Evolutionary conservation across 768 basidiomycete species (phyloP), one percentile per base, ranked within the genome.

Genomic region (Rhizopogon salebrosus): DNA sequence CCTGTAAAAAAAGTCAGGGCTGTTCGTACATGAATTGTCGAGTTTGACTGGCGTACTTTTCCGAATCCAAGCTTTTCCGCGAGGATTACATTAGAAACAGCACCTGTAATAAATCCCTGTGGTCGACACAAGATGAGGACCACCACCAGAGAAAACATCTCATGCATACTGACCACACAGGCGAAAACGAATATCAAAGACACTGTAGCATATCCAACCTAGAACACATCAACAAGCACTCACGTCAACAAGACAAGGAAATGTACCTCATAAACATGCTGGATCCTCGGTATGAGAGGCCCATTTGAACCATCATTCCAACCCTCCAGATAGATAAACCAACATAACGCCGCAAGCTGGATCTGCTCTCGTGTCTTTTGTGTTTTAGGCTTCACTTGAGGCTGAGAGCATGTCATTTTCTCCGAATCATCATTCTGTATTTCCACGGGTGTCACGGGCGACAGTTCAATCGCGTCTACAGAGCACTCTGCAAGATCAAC

Each of bases 81-180:
- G 14, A 82, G 54, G 40, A 62, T 65, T n/a, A 83, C 70, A 49
- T 82, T 83, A 37, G 69, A 64, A 2, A 72, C 52, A 6, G 78
- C 78, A 3, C 73, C 79, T 13, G 59, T 52, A 6, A 82, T 51
- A 53, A 76, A 80, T 0, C 80, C 74, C 72, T 75, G 31, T 22
- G 20, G 20, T 14, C 20, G 14, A 27, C 41, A 45, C 7, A 31
- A 1, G 13, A 29, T 43, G 0, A 46, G 20, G 31, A 23, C 22
- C 4, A 34, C 8, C 16, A 34, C 31, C 31, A 5, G 45, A 10
- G 0, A 8, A 20, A 14, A 34, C n/a, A 20, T 34, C 14, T 34
- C 3, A 11, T 43, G 38, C 26, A 2, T 38, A 68, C 72, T 22
- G 41, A 72, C 75, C 9, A 63, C 48, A 51, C 71, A 74, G n/a